Evolutionary conservation across 2,329 filamentous ascomycete species (phyloP).

Genomic region (Tolypocladium cylindrosporum): DNA sequence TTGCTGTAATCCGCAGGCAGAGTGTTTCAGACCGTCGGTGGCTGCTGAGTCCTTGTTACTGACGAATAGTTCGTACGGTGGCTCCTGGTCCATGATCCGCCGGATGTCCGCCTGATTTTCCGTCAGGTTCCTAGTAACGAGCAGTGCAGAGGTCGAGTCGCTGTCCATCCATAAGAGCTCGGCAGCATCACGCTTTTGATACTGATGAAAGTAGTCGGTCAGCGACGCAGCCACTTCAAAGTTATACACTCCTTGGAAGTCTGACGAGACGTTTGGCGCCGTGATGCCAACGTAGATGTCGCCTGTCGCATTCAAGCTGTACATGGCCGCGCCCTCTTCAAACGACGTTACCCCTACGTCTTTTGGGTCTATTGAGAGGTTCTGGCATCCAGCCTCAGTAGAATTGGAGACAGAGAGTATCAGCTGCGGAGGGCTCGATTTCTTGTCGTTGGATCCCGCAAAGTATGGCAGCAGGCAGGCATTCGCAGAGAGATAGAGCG

Average conservation of each 20-base stretch:
- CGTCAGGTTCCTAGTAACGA: conserved; percentile 69
- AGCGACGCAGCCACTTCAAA: conserved; percentile 76
- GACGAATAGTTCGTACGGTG: conserved; percentile 71
- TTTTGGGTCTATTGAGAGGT: conserved; percentile 10
- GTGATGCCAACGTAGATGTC: conserved; percentile 69
- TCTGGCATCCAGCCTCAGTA: conserved; percentile 18
- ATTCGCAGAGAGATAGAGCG: conserved; percentile 74
- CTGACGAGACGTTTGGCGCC: conserved; percentile 53
- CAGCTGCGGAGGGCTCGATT: conserved; percentile 54
- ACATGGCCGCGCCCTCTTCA: conserved; percentile 59
- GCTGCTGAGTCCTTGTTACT: conserved; percentile 48
- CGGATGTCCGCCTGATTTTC: conserved; percentile 43
- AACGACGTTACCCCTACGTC: conserved; percentile 34
- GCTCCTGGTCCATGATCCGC: conserved; percentile 37
- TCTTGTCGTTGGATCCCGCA: conserved; percentile 1
- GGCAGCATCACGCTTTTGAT: conserved; percentile 29
- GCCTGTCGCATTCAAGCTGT: conserved; percentile 48
- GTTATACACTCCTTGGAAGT: conserved; percentile 59
- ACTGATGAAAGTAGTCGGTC: conserved; percentile 66
- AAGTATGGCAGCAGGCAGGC: conserved; percentile 66
- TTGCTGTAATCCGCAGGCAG: conserved; percentile 69
- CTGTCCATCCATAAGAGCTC: conserved; percentile 75
- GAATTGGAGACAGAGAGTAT: conserved; percentile 65
- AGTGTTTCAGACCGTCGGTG: conserved; percentile 63
- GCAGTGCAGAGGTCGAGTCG: conserved; percentile 66